Conservation (phyloP, 306 rosid species). For the Castanospermum australe region DNA sequence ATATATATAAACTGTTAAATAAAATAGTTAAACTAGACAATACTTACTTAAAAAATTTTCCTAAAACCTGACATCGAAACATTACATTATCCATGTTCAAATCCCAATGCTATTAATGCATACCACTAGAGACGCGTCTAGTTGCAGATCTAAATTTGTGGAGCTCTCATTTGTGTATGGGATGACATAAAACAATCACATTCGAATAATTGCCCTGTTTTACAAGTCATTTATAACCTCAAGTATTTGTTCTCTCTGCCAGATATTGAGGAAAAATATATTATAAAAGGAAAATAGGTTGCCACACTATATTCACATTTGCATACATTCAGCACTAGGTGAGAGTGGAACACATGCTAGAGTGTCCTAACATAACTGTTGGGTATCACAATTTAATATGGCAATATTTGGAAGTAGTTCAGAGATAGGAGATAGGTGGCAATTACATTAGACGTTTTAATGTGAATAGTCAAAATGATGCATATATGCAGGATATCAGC, state of each 20-base stretch:
- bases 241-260: conserved; percentile 9
- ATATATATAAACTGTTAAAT: too few species aligned
- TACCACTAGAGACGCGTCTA: neutral
- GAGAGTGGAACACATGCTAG: neutral
- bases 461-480: neutral
- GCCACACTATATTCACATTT: neutral
- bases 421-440: neutral
- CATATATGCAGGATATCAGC: conserved; percentile 5
- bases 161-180: neutral
- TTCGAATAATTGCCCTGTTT: neutral
- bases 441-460: neutral
- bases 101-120: conserved; percentile 8
- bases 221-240: conserved; percentile 23
- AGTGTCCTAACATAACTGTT: conserved; percentile 21
- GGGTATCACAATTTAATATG: conserved; percentile 20
- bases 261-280: neutral
- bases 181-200: conserved; percentile 2
- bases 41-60: too few species aligned
- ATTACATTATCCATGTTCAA: conserved; percentile 18
- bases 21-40: too few species aligned
- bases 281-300: neutral
- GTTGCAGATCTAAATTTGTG: neutral
- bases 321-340: conserved; percentile 14
- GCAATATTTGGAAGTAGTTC: neutral
- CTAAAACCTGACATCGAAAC: conserved; percentile 9